Percentiles rank a stretch among this genome's conserved stretches.
Evolutionary conservation across 805 yeast genomes (phyloP).

Genomic region (Lipomyces spencermartinsiae): DNA sequence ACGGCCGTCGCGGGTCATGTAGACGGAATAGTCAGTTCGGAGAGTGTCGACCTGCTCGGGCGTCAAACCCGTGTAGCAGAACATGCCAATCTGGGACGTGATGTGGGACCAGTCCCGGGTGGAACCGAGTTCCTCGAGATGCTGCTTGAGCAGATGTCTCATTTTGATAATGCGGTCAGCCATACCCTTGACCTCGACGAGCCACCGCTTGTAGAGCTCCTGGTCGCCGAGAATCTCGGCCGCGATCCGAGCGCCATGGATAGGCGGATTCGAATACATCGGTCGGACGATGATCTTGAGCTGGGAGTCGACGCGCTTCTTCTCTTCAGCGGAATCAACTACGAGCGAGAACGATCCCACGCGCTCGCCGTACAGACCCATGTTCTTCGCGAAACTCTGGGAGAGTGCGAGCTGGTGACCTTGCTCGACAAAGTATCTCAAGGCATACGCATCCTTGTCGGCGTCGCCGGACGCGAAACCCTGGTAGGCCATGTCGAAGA

Average conservation of each 20-base stretch:
- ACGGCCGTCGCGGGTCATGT: slow-evolving; percentile 90
- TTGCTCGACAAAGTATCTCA: slow-evolving; percentile 54
- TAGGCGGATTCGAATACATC: slow-evolving; percentile 91
- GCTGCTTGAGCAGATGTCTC: slow-evolving; percentile 67
- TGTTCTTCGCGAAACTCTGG: slow-evolving; percentile 93
- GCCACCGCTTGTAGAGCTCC: slow-evolving; percentile 74
- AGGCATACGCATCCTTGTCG: slow-evolving; percentile 68
- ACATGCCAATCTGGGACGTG: slow-evolving; percentile 93
- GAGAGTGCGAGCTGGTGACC: slow-evolving; percentile 60
- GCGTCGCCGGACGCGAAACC: slow-evolving; percentile 90
- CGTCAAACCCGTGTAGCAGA: slow-evolving; percentile 84
- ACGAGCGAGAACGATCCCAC: slow-evolving; percentile 78
- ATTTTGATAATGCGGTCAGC: slow-evolving; percentile 77
- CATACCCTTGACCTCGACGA: slow-evolving; percentile 75
- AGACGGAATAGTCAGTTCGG: slow-evolving; percentile 75
- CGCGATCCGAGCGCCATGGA: slow-evolving; percentile 90
- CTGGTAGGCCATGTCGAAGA: slow-evolving; percentile 94
- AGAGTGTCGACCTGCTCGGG: slow-evolving; percentile 73
- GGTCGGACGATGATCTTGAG: slow-evolving; percentile 84
- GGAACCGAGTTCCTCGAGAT: slow-evolving; percentile 61
- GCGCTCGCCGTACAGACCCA: slow-evolving; percentile 96
- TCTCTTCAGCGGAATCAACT: slow-evolving; percentile 55
- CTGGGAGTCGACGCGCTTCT: slow-evolving; percentile 70
- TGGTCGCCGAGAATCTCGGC: slow-evolving; percentile 71
- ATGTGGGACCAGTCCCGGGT: slow-evolving; percentile 84